Percentiles rank a stretch among this genome's conserved stretches.
phyloP scores from a whole-genome alignment of 352 stramenopile genomes.

The Phytophthora syringae region DNA sequence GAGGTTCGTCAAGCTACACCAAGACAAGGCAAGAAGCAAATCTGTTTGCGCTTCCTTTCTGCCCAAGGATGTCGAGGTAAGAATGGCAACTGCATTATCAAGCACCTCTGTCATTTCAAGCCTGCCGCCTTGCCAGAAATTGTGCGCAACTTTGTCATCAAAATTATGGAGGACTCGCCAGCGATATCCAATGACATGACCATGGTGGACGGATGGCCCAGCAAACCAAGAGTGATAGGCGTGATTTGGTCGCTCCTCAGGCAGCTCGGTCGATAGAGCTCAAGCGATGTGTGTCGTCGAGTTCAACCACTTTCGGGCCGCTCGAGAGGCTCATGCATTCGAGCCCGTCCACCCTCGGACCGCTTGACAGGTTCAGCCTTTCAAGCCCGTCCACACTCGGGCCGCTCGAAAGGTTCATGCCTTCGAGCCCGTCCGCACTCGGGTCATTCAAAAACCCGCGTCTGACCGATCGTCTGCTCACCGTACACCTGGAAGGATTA shows the following conservation, averaged over 20 bases:
- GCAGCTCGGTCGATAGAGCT: not conserved
- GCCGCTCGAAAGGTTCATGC: too few species aligned
- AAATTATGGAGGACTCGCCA: too few species aligned
- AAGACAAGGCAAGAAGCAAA: not conserved
- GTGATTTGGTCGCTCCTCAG: not conserved
- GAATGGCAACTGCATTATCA: constrained; percentile 2
- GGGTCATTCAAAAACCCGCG: too few species aligned
- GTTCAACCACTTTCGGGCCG: not conserved
- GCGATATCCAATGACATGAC: too few species aligned
- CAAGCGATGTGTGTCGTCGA: not conserved
- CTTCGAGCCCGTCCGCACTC: too few species aligned
- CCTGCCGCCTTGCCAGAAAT: not conserved
- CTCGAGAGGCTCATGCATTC: not conserved
- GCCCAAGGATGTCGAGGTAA: not conserved
- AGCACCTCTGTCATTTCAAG: not conserved
- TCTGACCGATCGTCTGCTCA: too few species aligned
- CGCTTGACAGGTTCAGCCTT: too few species aligned
- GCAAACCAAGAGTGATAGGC: not conserved
- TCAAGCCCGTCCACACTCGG: too few species aligned
- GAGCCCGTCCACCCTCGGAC: not conserved
- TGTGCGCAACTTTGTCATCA: not conserved
- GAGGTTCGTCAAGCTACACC: not conserved
- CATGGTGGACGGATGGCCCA: too few species aligned
- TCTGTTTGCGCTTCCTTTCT: not conserved
- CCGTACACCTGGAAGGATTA: too few species aligned